Conservation (phyloP, 2,329 filamentous ascomycete species). For the Dichotomopilus funicola region DNA sequence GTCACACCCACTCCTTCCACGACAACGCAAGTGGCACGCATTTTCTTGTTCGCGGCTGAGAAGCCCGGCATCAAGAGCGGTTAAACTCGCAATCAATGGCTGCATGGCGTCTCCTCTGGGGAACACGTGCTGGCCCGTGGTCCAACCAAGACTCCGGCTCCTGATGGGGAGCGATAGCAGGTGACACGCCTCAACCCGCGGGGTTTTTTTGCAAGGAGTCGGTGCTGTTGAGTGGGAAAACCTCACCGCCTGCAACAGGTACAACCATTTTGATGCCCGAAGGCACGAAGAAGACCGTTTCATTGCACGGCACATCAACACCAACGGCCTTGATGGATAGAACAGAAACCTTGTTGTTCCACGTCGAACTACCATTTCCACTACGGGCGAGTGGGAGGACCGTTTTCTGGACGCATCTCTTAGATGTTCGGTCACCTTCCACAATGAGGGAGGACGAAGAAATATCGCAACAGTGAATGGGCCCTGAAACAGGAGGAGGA, state of each 20-base stretch:
- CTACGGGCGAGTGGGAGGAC: not conserved
- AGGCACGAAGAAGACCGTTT: slow-evolving; percentile 2
- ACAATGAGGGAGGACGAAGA: not conserved
- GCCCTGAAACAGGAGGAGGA: not conserved
- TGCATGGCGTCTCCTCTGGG: slow-evolving; percentile 10
- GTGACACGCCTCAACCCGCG: slow-evolving; percentile 11
- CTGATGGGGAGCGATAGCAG: slow-evolving; percentile 7
- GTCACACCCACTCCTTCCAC: too few relatives aligned
- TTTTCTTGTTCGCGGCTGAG: slow-evolving; percentile 8
- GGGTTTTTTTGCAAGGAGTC: slow-evolving; percentile 3
- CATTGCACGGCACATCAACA: not conserved
- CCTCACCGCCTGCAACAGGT: slow-evolving; percentile 11
- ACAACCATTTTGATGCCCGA: not conserved
- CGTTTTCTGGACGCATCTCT: too few relatives aligned
- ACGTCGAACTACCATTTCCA: not conserved
- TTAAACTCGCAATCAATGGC: slow-evolving; percentile 13
- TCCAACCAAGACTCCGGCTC: slow-evolving; percentile 12
- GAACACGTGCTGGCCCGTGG: slow-evolving; percentile 11
- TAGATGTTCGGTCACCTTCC: too few relatives aligned
- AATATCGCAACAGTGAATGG: not conserved
- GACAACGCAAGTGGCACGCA: not conserved
- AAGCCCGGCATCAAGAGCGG: not conserved
- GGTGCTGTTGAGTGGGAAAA: slow-evolving; percentile 3
- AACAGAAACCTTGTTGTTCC: not conserved
- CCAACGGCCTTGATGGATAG: not conserved